A percentile compares a stretch with the other conserved stretches of the same genome.
Conservation (phyloP, 73 alveolate species). For the Paraurostyla sp. region DNA sequence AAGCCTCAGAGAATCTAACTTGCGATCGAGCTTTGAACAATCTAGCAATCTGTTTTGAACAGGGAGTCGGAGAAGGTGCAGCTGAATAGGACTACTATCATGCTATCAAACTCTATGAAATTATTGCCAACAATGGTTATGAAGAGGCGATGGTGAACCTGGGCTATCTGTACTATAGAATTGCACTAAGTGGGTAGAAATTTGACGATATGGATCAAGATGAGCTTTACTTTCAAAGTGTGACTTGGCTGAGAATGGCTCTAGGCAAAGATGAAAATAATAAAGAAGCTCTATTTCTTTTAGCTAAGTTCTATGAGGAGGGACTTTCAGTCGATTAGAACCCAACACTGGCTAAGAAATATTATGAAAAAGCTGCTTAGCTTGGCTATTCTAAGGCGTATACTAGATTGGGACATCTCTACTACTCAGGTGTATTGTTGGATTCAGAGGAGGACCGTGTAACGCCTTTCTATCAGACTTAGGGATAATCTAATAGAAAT, state of each 20-base stretch:
- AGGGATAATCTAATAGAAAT: not conserved
- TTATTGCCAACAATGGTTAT: not conserved
- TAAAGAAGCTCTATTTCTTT: not conserved
- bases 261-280: not conserved
- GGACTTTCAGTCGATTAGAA: constrained; percentile 38
- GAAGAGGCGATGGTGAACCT: constrained; percentile 5
- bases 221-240: constrained; percentile 32
- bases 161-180: constrained; percentile 21
- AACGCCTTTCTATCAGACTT: not conserved
- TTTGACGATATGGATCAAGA: not conserved
- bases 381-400: constrained; percentile 21
- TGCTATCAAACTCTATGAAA: constrained; percentile 37
- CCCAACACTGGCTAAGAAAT: not conserved
- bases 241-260: constrained; percentile 18
- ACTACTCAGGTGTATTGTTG: not conserved
- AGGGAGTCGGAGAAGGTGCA: constrained; percentile 43
- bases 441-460: not conserved
- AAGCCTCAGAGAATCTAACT: constrained; percentile 6
- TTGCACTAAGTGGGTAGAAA: not conserved
- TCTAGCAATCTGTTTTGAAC: constrained; percentile 49
- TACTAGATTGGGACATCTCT: constrained; percentile 35
- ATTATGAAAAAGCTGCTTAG: constrained; percentile 33
- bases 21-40: constrained; percentile 51
- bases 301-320: constrained; percentile 25
- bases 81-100: constrained; percentile 12